These are phyloP conservation scores for Populus trichocarpa DNA, from an alignment of 441 rosid species.

Conservation along the genomic window DNA sequence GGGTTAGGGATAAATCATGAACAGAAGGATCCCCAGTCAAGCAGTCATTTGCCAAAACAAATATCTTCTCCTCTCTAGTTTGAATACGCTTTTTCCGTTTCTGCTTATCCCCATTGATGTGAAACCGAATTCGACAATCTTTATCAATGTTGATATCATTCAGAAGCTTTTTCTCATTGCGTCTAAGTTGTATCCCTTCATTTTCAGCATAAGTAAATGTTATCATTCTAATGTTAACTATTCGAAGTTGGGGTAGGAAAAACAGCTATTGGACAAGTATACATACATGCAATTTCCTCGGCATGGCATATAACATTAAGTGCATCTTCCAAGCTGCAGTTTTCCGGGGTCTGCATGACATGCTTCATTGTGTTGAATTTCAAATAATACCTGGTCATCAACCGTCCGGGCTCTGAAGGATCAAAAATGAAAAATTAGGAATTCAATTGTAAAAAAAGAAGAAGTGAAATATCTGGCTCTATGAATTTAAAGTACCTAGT, in stretches of 20 bases:
- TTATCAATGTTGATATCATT: constrained; percentile 83
- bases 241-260: constrained; percentile 7
- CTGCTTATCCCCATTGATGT: constrained; percentile 73
- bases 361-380: constrained; percentile 90
- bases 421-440: constrained; percentile 12
- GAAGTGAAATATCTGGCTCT: constrained; percentile 14
- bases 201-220: constrained; percentile 24
- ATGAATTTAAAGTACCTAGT: constrained; percentile 51
- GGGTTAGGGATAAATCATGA: constrained; percentile 86
- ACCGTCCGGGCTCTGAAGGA: constrained; percentile 77
- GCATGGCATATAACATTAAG: constrained; percentile 78
- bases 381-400: constrained; percentile 97
- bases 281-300: constrained; percentile 91
- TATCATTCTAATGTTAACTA: constrained; percentile 9
- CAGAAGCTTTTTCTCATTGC: constrained; percentile 90
- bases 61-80: constrained; percentile 91
- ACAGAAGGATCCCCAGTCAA: constrained; percentile 89
- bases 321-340: constrained; percentile 77
- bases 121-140: constrained; percentile 85
- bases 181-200: constrained; percentile 98
- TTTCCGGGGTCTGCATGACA: constrained; percentile 63
- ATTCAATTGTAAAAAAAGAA: constrained; percentile 5
- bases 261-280: constrained; percentile 6
- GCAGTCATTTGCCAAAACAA: constrained; percentile 88
- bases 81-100: constrained; percentile 91